Conservation (phyloP, 2,329 filamentous ascomycete genomes). For the Paecilomyces sp. region DNA sequence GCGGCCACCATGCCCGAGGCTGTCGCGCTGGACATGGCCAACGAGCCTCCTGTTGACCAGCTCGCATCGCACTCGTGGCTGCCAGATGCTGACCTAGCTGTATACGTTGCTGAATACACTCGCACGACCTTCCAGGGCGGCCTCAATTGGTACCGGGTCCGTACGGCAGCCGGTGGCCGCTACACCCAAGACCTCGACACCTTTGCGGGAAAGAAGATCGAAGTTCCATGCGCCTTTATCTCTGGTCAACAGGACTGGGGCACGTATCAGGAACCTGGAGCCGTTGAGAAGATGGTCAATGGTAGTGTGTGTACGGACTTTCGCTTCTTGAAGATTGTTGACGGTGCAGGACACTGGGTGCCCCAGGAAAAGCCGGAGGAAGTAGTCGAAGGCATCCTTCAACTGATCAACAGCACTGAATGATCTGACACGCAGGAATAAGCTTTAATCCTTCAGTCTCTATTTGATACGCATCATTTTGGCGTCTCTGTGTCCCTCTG, state of each 20-base stretch:
- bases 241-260: constrained; percentile 60
- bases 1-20: constrained; percentile 52
- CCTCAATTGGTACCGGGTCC: constrained; percentile 60
- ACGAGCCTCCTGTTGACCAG: constrained; percentile 36
- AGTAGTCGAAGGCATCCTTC: constrained; percentile 43
- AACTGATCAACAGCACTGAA: constrained; percentile 22
- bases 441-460: background rate
- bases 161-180: constrained; percentile 42
- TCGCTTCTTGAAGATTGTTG: constrained; percentile 46
- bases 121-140: constrained; percentile 60
- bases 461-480: background rate
- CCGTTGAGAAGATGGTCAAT: constrained; percentile 48
- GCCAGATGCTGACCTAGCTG: constrained; percentile 47
- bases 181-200: constrained; percentile 47
- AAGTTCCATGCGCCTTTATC: constrained; percentile 56
- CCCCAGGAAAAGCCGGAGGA: constrained; percentile 58
- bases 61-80: constrained; percentile 46
- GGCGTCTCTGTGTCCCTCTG: no score
- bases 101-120: constrained; percentile 55
- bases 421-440: background rate
- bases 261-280: constrained; percentile 60
- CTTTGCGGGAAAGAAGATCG: constrained; percentile 55
- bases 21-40: constrained; percentile 49
- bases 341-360: constrained; percentile 62
- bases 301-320: constrained; percentile 47